Percentiles rank a stretch among this genome's conserved stretches.
Conservation (phyloP, 139 green algal species). For the Tetraselmis chui region DNA sequence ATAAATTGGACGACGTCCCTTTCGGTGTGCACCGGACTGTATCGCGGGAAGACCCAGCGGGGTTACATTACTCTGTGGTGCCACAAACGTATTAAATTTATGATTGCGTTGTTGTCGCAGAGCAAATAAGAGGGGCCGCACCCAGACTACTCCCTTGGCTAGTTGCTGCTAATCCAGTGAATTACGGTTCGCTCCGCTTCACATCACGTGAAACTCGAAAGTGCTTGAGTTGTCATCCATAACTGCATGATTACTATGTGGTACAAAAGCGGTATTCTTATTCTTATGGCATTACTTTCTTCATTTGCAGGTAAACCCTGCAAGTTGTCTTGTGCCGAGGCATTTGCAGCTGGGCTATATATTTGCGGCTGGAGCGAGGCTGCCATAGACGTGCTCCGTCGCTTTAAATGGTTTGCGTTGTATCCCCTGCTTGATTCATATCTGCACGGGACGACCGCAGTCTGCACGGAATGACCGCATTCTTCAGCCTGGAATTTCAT, state of each 20-base stretch:
- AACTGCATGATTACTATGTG: not conserved
- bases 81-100: too few species aligned
- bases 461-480: not conserved
- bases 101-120: constrained; percentile 34
- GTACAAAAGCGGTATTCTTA: too few species aligned
- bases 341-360: constrained; percentile 73
- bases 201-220: not conserved
- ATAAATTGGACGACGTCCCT: constrained; percentile 89
- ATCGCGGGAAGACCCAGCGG: too few species aligned
- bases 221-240: not conserved
- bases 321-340: constrained; percentile 96
- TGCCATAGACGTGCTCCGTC: constrained; percentile 48
- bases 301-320: constrained; percentile 59
- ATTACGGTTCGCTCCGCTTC: constrained; percentile 74
- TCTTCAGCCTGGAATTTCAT: not conserved
- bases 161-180: constrained; percentile 95
- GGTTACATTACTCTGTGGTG: too few species aligned
- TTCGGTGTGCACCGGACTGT: constrained; percentile 64
- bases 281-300: too few species aligned
- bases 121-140: constrained; percentile 59
- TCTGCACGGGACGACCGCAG: not conserved
- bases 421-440: not conserved
- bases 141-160: constrained; percentile 90
- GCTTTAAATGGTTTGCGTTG: constrained; percentile 77
- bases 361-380: constrained; percentile 70